A percentile compares a stretch with the other conserved stretches of the same genome.
These are phyloP conservation scores for Antrodiella citrinella DNA, from an alignment of 768 basidiomycete species.

Conservation along the genomic window DNA sequence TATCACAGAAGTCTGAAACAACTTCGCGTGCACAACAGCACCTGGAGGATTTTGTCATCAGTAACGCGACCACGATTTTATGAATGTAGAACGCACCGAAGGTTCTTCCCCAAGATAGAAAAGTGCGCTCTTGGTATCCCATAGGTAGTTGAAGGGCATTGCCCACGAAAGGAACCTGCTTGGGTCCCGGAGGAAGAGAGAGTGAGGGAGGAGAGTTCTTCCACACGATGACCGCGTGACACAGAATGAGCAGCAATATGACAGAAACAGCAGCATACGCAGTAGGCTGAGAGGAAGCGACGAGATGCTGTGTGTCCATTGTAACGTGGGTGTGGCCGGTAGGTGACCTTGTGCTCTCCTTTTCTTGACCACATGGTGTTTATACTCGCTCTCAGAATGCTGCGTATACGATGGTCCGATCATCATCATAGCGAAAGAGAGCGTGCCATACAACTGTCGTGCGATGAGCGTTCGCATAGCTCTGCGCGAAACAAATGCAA, in stretches of 20 bases:
- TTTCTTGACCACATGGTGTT: too few relatives aligned
- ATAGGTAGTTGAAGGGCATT: constrained; percentile 11
- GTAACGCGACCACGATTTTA: neutral
- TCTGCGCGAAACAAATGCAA: too few relatives aligned
- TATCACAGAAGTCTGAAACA: constrained; percentile 16
- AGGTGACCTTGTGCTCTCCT: too few relatives aligned
- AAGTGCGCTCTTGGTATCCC: constrained; percentile 5
- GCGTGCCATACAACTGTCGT: too few relatives aligned
- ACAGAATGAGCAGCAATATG: neutral
- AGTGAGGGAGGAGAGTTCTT: neutral
- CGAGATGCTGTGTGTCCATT: too few relatives aligned
- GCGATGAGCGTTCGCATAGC: too few relatives aligned
- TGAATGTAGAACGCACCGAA: constrained; percentile 10
- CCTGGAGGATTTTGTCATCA: constrained; percentile 8
- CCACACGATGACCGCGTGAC: neutral
- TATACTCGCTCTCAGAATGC: too few relatives aligned
- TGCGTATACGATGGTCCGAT: too few relatives aligned
- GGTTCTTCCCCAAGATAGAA: constrained; percentile 7
- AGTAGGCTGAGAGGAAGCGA: too few relatives aligned
- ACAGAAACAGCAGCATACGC: neutral
- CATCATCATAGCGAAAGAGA: too few relatives aligned
- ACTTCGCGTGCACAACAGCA: constrained; percentile 11
- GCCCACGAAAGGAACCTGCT: constrained; percentile 11
- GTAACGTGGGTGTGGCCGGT: too few relatives aligned
- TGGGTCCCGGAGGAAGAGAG: constrained; percentile 11